Base-by-base conservation (phyloP, 2,329 filamentous ascomycete genomes). In the Botrytis medusae region DNA sequence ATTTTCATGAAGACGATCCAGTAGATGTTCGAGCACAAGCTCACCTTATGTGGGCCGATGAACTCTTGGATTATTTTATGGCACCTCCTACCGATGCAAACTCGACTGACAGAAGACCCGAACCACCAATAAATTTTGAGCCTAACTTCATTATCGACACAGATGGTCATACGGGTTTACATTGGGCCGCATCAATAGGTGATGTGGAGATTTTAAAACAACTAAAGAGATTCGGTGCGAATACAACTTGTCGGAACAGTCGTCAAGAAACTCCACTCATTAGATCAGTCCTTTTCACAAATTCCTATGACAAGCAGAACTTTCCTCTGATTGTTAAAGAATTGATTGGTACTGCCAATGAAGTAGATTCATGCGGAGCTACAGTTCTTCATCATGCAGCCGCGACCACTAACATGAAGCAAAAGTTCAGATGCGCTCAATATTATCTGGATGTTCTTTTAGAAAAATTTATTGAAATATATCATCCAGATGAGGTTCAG, bases 171-270 rank as follows among this genome's bases (percentile, higher is more conserved):
- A 97, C 94, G 3, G 95, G 95, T 9, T 88, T 99, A 77, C 96
- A 99, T 81, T 99, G 96, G 96, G 96, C 95, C 29, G 94, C 94
- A 71, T 94, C 96, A 37, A 99, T 99, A 95, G 96, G 96, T 74
- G 96, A 98, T 77, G 86, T 98, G 44, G 93, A 95, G 67, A 93
- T 98, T 25, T 93, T 98, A 75, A 94, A 92, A 81, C 92, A 97
- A 81, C 86, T 99, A 29, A 92, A 96, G 78, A 88, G 90, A 59
- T 94, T 95, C 74, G 91, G 93, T 60, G 94, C 95, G 18, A 90
- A 90, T 74, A 86, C 94, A 25, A 89, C 90, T 44, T 90, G 91
- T 4, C 87, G 91, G 71, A 95, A 94, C 73, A 84, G 88, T 62
- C 86, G 90, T 32, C 92, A 92, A 73, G 95, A 98, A 83, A 98